Conservation (phyloP, 2,329 filamentous ascomycete genomes). For the Parastagonospora nodorum region DNA sequence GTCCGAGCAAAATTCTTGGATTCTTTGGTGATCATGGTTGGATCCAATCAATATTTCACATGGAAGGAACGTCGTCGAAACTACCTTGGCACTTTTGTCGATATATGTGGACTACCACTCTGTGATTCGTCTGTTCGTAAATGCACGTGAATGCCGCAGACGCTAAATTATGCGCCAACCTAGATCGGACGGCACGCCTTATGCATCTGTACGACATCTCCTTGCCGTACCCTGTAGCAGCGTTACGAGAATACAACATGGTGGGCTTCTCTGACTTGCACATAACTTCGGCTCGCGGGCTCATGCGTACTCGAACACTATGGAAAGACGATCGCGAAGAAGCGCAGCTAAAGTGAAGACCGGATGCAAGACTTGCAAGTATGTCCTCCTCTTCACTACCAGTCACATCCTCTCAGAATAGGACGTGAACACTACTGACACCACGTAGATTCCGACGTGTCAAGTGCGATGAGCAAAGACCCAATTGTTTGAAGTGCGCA, state of each 20-base stretch:
- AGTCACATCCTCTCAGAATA: neutral
- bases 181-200: neutral
- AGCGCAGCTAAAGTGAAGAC: constrained; percentile 26
- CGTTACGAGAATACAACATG: too few species aligned
- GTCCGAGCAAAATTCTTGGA: too few species aligned
- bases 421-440: neutral
- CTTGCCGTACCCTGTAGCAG: too few species aligned
- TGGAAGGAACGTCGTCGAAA: too few species aligned
- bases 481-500: constrained; percentile 23
- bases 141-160: constrained; percentile 8
- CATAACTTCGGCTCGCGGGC: too few species aligned
- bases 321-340: neutral
- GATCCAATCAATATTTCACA: too few species aligned
- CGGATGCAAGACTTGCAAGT: constrained; percentile 35
- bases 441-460: constrained; percentile 20
- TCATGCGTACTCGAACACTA: too few species aligned
- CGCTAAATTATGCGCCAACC: neutral
- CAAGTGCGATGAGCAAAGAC: constrained; percentile 31
- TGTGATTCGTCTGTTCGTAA: constrained; percentile 16
- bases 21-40: too few species aligned
- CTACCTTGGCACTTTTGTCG: neutral
- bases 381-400: neutral
- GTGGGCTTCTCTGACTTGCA: too few species aligned
- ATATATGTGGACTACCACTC: neutral
- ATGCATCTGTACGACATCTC: too few species aligned